Evolutionary conservation across 2,329 filamentous ascomycete genomes (phyloP), one percentile per base, ranked within the genome.

Genomic region (Trichoderma brevicompactum): DNA sequence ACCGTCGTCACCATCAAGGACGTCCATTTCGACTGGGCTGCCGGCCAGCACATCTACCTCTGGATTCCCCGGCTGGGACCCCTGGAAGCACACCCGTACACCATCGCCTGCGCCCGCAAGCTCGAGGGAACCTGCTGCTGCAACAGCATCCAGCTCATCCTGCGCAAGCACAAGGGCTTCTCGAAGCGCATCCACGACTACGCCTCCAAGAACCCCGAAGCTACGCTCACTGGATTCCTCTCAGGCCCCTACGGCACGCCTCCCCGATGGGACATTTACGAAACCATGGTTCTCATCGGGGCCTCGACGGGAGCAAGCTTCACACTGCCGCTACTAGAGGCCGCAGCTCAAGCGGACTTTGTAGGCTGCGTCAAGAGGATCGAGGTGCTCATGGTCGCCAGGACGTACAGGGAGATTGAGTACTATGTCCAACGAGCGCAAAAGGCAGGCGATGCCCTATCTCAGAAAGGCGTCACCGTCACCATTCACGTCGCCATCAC

Each of bases 231-330:
- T 0, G 76, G 72, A 0, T 84, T 87, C 43, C 77, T 88, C 2
- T 77, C 82, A 1, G 86, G 86, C 0, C 86, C 86, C 0, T 88
- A 83, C 52, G 86, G 86, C 15, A 74, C 74, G 5, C 84, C 85
- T 2, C 84, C 85, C 0, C 77, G 79, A 5, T 87, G 84, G 83
- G 79, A 87, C 54, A 78, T 83, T 0, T 88, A 83, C 71, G 86
- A 88, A 73, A 86, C 85, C 0, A 73, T 88, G 49, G 76, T 89
- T 5, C 77, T 89, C 3, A 83, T 88, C 48, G 86, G 85, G 0
- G 86, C 86, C 0, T 88, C 86, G 0, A 89, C 86, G 0, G 86
- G 86, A n/a, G 83, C 85, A 1, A 88, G 85, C 3, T 88, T 86
- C 64, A 86, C 83, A 1, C 74, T 88, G 6, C 85, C 86, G 0